phyloP scores from a whole-genome alignment of 2,329 filamentous ascomycete genomes.

The Mariannaea elegans region DNA sequence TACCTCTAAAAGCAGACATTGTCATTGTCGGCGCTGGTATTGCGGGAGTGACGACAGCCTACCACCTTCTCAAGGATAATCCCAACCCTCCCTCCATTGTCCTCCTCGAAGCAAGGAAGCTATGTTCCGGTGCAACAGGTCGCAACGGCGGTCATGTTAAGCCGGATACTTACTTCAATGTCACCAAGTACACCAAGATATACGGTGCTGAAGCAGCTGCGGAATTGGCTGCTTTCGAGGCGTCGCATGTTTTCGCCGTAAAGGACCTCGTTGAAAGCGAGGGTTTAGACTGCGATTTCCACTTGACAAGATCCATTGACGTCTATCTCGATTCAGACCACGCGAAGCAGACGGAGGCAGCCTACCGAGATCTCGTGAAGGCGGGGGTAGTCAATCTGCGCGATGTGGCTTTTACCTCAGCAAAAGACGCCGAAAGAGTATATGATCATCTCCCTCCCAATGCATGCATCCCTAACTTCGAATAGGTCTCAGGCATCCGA shows the following conservation, averaged over 20 bases:
- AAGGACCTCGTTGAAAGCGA: constrained; percentile 46
- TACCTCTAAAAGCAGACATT: constrained; percentile 53
- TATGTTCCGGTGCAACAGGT: constrained; percentile 48
- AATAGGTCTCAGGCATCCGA: constrained; percentile 19
- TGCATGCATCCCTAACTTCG: too few species aligned
- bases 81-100: constrained; percentile 36
- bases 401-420: constrained; percentile 15
- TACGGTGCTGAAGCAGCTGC: constrained; percentile 32
- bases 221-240: constrained; percentile 35
- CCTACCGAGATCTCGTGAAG: constrained; percentile 12
- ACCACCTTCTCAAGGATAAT: constrained; percentile 46
- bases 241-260: constrained; percentile 36
- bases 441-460: neutral
- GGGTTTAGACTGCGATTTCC: constrained; percentile 27
- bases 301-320: constrained; percentile 47
- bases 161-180: constrained; percentile 29
- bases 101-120: constrained; percentile 45
- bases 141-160: constrained; percentile 45
- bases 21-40: constrained; percentile 47
- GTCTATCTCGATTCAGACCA: constrained; percentile 44
- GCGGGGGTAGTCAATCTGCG: neutral
- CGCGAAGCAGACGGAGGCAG: constrained; percentile 20
- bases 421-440: constrained; percentile 23
- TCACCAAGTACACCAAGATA: constrained; percentile 24
- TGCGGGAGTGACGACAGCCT: constrained; percentile 51